These are phyloP conservation scores for Raffaelea albimanens DNA, from an alignment of 2,329 filamentous ascomycete species.

Conservation along the genomic window DNA sequence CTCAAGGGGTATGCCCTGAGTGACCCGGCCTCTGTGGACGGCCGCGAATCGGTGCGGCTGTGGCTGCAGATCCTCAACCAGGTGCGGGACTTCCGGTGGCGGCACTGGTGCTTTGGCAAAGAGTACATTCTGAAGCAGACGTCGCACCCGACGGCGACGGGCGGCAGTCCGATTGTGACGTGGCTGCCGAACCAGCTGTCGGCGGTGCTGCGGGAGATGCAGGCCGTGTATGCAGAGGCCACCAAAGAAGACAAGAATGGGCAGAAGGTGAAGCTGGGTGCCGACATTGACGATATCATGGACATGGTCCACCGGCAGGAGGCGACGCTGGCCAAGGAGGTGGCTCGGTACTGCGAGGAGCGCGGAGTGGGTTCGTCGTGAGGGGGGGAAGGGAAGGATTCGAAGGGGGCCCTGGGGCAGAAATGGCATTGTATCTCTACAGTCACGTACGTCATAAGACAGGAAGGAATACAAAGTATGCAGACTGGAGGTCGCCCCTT, in stretches of 20 bases:
- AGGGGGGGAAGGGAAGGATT: neutral
- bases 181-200: conserved; percentile 77
- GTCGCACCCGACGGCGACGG: conserved; percentile 66
- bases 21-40: conserved; percentile 17
- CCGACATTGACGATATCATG: conserved; percentile 52
- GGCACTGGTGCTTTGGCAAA: conserved; percentile 77
- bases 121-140: conserved; percentile 79
- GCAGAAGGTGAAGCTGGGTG: conserved; percentile 27
- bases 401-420: neutral
- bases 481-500: no score
- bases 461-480: no score
- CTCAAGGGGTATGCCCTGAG: conserved; percentile 50
- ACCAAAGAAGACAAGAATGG: no score
- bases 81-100: conserved; percentile 72
- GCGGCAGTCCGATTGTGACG: conserved; percentile 72
- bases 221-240: conserved; percentile 40
- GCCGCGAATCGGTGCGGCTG: conserved; percentile 39
- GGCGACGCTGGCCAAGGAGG: conserved; percentile 61
- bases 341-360: conserved; percentile 64
- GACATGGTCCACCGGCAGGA: conserved; percentile 54
- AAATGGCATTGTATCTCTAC: neutral
- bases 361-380: conserved; percentile 9
- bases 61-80: conserved; percentile 62
- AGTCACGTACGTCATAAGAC: no score
- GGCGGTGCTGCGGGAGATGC: conserved; percentile 65